Base-by-base conservation (phyloP, 169 alveolate species). In the Ichthyophthirius multifiliis region DNA sequence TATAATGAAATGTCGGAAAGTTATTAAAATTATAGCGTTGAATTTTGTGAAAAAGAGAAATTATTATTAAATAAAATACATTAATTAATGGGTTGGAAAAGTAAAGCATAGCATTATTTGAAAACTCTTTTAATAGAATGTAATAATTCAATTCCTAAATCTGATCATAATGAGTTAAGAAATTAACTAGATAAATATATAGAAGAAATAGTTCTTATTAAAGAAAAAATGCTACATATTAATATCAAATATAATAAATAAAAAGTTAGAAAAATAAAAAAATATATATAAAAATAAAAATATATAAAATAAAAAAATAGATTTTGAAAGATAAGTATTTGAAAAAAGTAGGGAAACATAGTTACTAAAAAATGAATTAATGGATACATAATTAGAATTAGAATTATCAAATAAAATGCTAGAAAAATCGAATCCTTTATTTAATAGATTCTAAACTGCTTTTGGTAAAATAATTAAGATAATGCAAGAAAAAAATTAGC, bases 51-150 rank as follows among this genome's bases (percentile, higher is more conserved):
- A 63, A 89, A 85, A 77, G 91, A 85, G 62, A 62, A 74, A 74
- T 76, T 85, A 34, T 80, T 79, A 45, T 41, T 76, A 43, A 80
- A 85, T n/a, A 74, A 63, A 46, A 85, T 89, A 7, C 74, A 77
- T 3, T 75, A 74, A 64, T 83, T 82, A 75, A 67, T 85, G 41
- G 83, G 74, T 6, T 80, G 89, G 90, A 89, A 89, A 83, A 74
- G 82, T 31, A 43, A 75, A 46, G 81, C 85, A 23, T 74, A 76
- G 13, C 78, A 71, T 39, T 75, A 89, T 79, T 75, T 89, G 75
- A 80, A 80, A 73, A 46, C 85, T 23, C 65, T 89, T 71, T 74
- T 85, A 16, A 75, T 85, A n/a, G 76, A 83, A 83, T 48, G 83
- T 39, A 79, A 73, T 63, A 74, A 89, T 43, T 79, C 90, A 31